phyloP scores from a whole-genome alignment of 345 rosid genomes.

The Gynandropsis gynandra region DNA sequence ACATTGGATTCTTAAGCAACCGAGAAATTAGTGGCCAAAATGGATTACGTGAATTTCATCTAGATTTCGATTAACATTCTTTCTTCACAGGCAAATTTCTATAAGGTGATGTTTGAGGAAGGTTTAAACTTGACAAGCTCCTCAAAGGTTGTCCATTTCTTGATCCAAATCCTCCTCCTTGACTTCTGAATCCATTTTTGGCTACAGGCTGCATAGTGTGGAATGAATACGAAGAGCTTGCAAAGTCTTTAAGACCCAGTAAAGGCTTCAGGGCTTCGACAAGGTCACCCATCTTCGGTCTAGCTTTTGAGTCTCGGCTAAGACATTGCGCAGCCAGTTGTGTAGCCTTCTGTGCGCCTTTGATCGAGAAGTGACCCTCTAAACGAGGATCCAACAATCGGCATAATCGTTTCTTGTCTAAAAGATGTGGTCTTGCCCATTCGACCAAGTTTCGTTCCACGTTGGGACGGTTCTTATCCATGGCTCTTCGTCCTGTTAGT shows the following conservation, averaged over 20 bases:
- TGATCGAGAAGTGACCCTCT: constrained; percentile 86
- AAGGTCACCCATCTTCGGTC: constrained; percentile 91
- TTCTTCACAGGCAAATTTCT: no score
- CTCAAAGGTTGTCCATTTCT: constrained; percentile 72
- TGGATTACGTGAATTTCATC: no score
- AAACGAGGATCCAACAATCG: constrained; percentile 81
- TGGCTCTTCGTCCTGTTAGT: constrained; percentile 75
- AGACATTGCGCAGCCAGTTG: constrained; percentile 83
- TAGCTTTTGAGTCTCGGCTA: constrained; percentile 81
- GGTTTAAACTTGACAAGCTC: constrained; percentile 54
- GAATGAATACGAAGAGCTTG: constrained; percentile 68
- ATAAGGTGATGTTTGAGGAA: constrained; percentile 53
- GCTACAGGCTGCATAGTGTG: constrained; percentile 48
- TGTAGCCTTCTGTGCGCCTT: constrained; percentile 80
- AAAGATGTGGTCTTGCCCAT: constrained; percentile 89
- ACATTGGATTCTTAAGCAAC: no score
- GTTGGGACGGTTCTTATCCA: constrained; percentile 88
- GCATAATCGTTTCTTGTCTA: constrained; percentile 67
- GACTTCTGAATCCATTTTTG: constrained; percentile 49
- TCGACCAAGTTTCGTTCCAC: constrained; percentile 92
- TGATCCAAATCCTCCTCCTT: constrained; percentile 49
- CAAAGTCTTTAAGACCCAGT: constrained; percentile 83
- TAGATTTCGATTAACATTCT: no score
- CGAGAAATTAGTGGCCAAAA: no score
- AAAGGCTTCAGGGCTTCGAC: constrained; percentile 64